A percentile compares a stretch with the other conserved stretches of the same genome.
Evolutionary conservation across 192 early-diverging fungal species (phyloP).

Genomic region (Oehlia diaphana): DNA sequence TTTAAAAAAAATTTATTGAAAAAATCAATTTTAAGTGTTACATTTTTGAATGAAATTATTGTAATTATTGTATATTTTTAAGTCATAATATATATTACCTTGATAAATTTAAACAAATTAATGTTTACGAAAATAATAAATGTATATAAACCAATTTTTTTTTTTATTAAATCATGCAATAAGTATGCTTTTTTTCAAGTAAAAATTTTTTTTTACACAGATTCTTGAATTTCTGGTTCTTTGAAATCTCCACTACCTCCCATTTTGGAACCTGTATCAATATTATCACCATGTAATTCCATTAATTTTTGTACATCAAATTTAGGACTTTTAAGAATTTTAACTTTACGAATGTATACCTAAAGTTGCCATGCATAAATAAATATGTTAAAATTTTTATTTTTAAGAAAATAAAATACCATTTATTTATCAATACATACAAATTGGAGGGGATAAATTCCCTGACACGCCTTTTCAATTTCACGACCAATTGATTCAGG

Average conservation of each 20-base stretch:
- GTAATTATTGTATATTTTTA: neutral
- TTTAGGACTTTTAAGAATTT: conserved; percentile 98
- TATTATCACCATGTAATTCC: conserved; percentile 89
- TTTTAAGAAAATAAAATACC: neutral
- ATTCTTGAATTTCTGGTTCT: conserved; percentile 69
- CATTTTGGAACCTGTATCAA: conserved; percentile 82
- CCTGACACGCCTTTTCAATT: conserved; percentile 96
- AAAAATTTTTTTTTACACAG: neutral
- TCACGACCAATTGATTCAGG: conserved; percentile 96
- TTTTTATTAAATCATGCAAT: neutral
- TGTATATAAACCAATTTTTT: neutral
- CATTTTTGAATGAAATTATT: neutral
- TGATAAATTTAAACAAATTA: no score
- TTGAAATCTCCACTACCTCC: conserved; percentile 76
- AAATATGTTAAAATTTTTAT: neutral
- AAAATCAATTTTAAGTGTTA: neutral
- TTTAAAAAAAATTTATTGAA: neutral
- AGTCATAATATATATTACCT: no score
- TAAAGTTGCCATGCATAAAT: neutral
- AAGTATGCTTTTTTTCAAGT: neutral
- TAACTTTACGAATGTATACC: conserved; percentile 93
- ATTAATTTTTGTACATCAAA: conserved; percentile 94
- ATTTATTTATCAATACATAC: conserved; percentile 29
- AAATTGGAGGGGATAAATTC: conserved; percentile 98
- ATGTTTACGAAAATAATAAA: neutral